Base-by-base conservation (phyloP, 352 stramenopile species). In the Thraustochytrium sp. region DNA sequence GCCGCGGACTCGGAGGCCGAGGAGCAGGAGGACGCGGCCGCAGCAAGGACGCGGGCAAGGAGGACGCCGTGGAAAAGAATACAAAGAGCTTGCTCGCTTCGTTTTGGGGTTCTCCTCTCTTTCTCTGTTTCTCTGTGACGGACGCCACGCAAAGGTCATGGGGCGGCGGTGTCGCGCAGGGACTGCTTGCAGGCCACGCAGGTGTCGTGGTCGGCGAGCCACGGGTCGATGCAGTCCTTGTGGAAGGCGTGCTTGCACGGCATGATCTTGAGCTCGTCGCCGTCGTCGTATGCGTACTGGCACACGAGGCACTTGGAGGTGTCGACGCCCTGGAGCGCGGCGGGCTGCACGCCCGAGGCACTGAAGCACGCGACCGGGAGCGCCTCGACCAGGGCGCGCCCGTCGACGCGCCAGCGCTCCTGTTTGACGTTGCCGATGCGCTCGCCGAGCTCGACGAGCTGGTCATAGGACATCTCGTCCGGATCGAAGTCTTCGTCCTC, bases 241-340 rank as follows among this genome's bases (percentile, higher is more conserved):
- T 96, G 92, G 85, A 95, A 96, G 76, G 92, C 93, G 84, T 96
- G 92, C 55, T 94, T 86, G 73, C 92, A 96, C 59, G 92, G 91
- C 56, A 96, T 85, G 36, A 89, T 87, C 34, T 91, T 90, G 80
- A 95, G 87, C 82, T 93, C 89, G 76, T 96, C 92, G 31, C 92
- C 90, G 13, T 61, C 53, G 18, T 82, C 53, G 16, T 53, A 82
- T 3, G 68, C 29, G 53, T 51, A 82, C 53, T 74, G 74, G 55
- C 74, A 82, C 11, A 82, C 53, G 8, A 74, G n/a, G 53, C 74
- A 82, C 29, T 48, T 75, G 16, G 74, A 36, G 31, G 68, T 51
- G 59, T 72, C 59, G 31, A 72, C 59, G 34, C 59, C 59, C 23
- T 34, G 59, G 0, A 72, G 59, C 26, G 36, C 59, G 55, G 34